These are phyloP conservation scores for Neopestalotiopsis clavispora DNA, from an alignment of 2,329 filamentous ascomycete species.

Conservation along the genomic window DNA sequence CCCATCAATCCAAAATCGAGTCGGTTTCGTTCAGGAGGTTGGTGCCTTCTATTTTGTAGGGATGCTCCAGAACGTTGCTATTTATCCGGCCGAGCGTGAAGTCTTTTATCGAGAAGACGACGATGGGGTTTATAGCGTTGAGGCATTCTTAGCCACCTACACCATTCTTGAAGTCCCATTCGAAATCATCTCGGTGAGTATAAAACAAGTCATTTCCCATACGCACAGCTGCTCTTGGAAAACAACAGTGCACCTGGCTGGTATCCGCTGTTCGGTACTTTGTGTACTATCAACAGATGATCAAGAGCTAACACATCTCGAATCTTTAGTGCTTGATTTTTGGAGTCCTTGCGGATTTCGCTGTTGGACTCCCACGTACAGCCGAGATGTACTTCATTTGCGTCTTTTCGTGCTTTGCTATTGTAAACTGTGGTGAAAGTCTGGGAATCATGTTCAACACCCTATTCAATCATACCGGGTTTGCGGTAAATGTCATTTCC, in stretches of 20 bases:
- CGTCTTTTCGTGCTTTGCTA: conserved; percentile 72
- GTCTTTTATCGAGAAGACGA: conserved; percentile 80
- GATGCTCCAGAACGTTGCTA: conserved; percentile 79
- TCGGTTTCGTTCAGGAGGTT: conserved; percentile 76
- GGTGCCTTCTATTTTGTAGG: conserved; percentile 75
- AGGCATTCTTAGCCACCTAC: conserved; percentile 74
- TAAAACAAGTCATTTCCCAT: no score
- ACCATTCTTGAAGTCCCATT: conserved; percentile 74
- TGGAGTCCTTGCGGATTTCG: conserved; percentile 66
- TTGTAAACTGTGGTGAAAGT: conserved; percentile 76
- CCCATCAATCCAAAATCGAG: conserved; percentile 71
- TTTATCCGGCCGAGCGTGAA: conserved; percentile 74
- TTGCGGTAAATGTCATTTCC: conserved; percentile 75
- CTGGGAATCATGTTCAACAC: conserved; percentile 83
- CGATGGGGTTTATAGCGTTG: conserved; percentile 73
- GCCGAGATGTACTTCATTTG: conserved; percentile 69
- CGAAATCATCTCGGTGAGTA: conserved; percentile 59
- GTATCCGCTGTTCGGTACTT: no score
- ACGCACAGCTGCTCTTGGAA: no score
- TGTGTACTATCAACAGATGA: no score
- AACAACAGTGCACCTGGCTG: no score
- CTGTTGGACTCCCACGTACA: conserved; percentile 67
- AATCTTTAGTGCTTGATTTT: conserved; percentile 59
- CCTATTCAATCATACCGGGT: conserved; percentile 74
- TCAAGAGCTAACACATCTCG: no score